Evolutionary conservation across 139 green algal genomes (phyloP), one percentile per base, ranked within the genome.

Genomic region (Volvox africanus): DNA sequence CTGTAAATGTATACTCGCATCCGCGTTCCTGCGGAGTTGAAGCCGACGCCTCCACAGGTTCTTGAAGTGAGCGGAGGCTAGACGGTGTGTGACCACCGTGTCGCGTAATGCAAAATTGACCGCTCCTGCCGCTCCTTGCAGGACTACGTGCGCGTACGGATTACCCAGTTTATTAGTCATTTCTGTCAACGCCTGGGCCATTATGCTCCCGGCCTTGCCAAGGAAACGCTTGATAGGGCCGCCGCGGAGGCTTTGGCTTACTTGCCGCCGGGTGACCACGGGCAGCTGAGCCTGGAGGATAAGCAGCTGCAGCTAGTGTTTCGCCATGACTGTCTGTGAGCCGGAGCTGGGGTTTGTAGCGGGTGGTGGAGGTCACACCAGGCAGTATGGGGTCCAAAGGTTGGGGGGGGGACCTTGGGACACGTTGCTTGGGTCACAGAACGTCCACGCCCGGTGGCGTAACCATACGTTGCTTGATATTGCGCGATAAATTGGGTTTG

Each of bases 301-400:
- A 93, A 94, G 35, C 94, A 98, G 55, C 93, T 98, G 44, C 97
- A 99, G 91, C 93, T 99, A 16, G 97, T 99, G 0, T 99, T 98
- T 84, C 92, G 97, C 0, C 97, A 99, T 87, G 97, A 99, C 86
- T 99, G 97, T 93, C 77, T 97, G 96, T 98, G 73, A 95, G 96
- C 24, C 65, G 65, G 11, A 73, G 5, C 24, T 12, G 24, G 65
- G 24, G 21, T 73, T 73, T 73, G 2, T 73, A 28, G 11, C 24
- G 65, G 65, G 24, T 24, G 24, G 65, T 26, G 65, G 65, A 12
- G 5, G 44, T 55, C 44, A 55, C 44, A 55, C 44, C 44, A 9
- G 9, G 44, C 44, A 55, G 44, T 55, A n/a, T n/a, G 44, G 44
- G 44, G 44, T 9, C 9, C 44, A 5, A 55, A 11, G 24, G 65